Evolutionary conservation across 2,329 filamentous ascomycete genomes (phyloP).

Genomic region (Venturia aucupariae): DNA sequence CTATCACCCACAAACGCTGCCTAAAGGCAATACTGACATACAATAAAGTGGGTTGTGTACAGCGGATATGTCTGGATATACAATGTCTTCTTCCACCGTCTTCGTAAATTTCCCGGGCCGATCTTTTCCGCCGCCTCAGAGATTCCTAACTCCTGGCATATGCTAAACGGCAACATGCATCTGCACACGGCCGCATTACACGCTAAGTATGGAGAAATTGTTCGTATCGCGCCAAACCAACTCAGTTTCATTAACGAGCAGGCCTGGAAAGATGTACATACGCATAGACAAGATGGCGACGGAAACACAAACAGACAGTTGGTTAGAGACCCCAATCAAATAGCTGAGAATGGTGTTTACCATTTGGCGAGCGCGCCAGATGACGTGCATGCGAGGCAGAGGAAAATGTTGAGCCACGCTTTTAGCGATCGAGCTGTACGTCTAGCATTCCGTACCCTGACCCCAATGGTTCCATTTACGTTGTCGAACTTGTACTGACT

Average conservation of each 20-base stretch:
- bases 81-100: constrained; percentile 15
- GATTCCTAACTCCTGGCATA: not conserved
- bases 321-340: not conserved
- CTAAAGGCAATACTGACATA: not conserved
- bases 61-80: not conserved
- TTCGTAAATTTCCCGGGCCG: constrained; percentile 14
- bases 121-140: not conserved
- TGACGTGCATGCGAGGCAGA: constrained; percentile 11
- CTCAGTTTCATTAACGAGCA: constrained; percentile 18
- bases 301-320: not conserved
- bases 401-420: constrained; percentile 14
- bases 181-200: not conserved
- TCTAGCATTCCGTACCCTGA: not conserved
- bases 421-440: constrained; percentile 14
- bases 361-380: constrained; percentile 5
- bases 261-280: constrained; percentile 24
- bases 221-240: constrained; percentile 20
- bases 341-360: not conserved
- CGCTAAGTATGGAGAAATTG: constrained; percentile 19
- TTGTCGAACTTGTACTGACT: not conserved
- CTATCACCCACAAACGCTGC: not conserved
- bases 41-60: not conserved
- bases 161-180: not conserved
- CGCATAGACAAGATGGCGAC: constrained; percentile 14
- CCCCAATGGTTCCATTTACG: not conserved